phyloP scores from a whole-genome alignment of 768 basidiomycete species.

The Mycena galopus region DNA sequence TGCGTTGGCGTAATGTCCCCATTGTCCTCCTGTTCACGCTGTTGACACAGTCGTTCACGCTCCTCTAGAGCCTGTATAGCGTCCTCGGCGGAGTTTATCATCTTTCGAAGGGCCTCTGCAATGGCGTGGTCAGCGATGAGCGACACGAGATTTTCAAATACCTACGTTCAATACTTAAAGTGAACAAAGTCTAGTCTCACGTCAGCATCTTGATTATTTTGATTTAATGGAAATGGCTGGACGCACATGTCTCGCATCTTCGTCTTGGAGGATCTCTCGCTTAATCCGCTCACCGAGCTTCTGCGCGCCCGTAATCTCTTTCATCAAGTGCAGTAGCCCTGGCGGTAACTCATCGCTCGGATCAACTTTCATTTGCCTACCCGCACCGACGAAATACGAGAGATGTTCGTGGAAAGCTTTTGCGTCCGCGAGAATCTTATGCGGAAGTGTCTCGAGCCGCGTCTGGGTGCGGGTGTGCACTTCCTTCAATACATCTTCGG shows the following conservation, averaged over 20 bases:
- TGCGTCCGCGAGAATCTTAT: constrained; percentile 47
- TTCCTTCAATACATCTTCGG: constrained; percentile 34
- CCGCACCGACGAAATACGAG: constrained; percentile 46
- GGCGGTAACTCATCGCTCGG: constrained; percentile 42
- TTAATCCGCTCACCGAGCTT: constrained; percentile 47
- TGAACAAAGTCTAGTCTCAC: constrained; percentile 45
- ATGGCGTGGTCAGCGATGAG: constrained; percentile 12
- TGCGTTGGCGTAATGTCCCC: constrained; percentile 21
- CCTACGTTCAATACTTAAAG: constrained; percentile 49
- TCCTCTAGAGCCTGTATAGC: constrained; percentile 40
- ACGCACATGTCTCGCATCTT: constrained; percentile 49
- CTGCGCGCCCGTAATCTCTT: constrained; percentile 51
- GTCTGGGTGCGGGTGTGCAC: constrained; percentile 37
- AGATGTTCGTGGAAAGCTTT: constrained; percentile 49
- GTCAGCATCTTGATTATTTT: neutral
- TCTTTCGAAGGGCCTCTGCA: constrained; percentile 41
- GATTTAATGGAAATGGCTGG: neutral
- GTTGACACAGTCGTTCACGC: constrained; percentile 40
- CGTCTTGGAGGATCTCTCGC: constrained; percentile 49
- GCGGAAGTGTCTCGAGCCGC: constrained; percentile 50
- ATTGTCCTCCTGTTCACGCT: constrained; percentile 19
- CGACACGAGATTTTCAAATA: neutral
- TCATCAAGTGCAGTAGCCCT: constrained; percentile 47
- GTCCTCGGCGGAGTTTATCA: constrained; percentile 42
- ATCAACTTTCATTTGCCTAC: constrained; percentile 33